phyloP scores from a whole-genome alignment of 257 asterid species.

The Nicotiana sylvestris region DNA sequence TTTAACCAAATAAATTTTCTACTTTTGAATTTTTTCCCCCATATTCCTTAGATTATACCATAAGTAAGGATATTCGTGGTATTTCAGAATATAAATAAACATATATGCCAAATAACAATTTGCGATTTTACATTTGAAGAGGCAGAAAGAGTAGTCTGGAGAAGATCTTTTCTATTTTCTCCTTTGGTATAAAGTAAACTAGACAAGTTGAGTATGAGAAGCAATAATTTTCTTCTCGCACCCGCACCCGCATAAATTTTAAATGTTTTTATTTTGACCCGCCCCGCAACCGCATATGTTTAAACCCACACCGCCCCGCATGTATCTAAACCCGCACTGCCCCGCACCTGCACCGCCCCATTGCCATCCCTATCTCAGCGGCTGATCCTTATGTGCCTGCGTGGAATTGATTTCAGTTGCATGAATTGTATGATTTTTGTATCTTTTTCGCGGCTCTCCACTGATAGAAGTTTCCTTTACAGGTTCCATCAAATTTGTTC shows the following conservation, averaged over 20 bases:
- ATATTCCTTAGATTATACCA: background rate
- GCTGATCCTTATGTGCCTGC: background rate
- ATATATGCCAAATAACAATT: background rate
- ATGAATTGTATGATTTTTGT: background rate
- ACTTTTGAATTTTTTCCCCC: background rate
- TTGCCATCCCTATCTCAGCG: too few species aligned
- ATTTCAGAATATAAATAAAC: background rate
- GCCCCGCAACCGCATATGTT: too few species aligned
- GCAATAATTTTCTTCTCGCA: background rate
- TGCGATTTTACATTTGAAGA: background rate
- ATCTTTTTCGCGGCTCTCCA: background rate
- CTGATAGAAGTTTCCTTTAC: constrained; percentile 15
- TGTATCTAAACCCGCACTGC: too few species aligned
- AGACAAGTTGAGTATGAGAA: background rate
- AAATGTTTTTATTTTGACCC: too few species aligned
- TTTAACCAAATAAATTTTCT: background rate
- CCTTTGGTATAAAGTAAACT: background rate
- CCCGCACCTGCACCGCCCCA: too few species aligned
- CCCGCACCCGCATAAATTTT: too few species aligned
- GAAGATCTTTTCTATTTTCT: background rate
- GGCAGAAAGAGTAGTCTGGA: background rate
- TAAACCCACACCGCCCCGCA: too few species aligned
- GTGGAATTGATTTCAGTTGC: background rate
- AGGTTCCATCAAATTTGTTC: constrained; percentile 84
- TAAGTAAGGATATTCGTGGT: background rate